phyloP scores from a whole-genome alignment of 23 red algal genomes.

The Gracilaria caudata region DNA sequence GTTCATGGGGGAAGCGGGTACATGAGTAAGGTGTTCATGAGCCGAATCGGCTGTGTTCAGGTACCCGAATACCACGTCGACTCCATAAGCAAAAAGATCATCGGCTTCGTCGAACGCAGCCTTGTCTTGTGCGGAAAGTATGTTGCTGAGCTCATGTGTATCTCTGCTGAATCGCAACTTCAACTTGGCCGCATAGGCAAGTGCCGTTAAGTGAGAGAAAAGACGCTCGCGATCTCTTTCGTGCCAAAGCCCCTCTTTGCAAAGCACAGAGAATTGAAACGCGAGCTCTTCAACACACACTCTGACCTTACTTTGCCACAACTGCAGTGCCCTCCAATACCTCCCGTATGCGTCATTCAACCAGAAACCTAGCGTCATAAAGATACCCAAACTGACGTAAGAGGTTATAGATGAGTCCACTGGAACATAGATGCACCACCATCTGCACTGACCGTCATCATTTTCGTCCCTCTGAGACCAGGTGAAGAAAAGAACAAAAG shows the following conservation, averaged over 20 bases:
- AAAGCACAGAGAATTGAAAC: conserved; percentile 20
- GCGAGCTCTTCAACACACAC: conserved; percentile 17
- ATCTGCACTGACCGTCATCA: conserved; percentile 15
- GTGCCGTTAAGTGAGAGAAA: conserved; percentile 28
- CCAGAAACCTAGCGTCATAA: conserved; percentile 49
- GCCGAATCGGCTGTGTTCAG: conserved; percentile 27
- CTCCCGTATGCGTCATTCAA: conserved; percentile 52
- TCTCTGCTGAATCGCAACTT: conserved; percentile 31
- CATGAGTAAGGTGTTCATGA: not conserved
- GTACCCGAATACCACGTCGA: conserved; percentile 42
- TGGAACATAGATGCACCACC: conserved; percentile 62
- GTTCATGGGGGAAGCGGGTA: not conserved
- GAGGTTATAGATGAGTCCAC: conserved; percentile 42
- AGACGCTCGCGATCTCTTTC: conserved; percentile 59
- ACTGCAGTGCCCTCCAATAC: conserved; percentile 26
- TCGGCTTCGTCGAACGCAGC: conserved; percentile 15
- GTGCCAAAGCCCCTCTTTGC: conserved; percentile 30
- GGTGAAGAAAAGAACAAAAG: conserved; percentile 35
- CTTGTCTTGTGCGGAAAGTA: conserved; percentile 28
- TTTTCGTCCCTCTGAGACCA: not conserved
- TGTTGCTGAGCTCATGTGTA: not conserved
- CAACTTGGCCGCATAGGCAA: conserved; percentile 26
- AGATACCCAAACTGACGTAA: conserved; percentile 56
- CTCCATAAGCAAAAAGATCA: conserved; percentile 23
- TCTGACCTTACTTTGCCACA: conserved; percentile 43